phyloP scores from a whole-genome alignment of 768 basidiomycete species.

The Sporobolomyces phaffii region DNA sequence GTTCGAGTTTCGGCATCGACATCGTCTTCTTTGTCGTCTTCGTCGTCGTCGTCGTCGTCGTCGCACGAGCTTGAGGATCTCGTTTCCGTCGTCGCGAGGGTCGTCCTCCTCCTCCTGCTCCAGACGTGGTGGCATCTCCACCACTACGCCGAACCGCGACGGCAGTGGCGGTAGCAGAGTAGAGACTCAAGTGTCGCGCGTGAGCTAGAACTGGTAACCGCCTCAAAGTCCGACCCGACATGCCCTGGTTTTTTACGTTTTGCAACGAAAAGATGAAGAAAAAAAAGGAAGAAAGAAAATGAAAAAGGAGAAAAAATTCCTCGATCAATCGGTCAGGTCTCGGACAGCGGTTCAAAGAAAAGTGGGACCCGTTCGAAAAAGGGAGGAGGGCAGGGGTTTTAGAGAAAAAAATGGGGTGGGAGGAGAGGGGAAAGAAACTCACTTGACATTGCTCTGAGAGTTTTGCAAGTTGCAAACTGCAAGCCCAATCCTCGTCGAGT shows the following conservation, averaged over 20 bases:
- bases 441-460: constrained; percentile 78
- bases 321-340: too few relatives aligned
- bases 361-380: background rate
- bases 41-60: background rate
- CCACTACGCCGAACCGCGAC: too few relatives aligned
- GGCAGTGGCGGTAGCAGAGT: background rate
- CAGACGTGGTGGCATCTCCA: background rate
- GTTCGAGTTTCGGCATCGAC: constrained; percentile 49
- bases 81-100: too few relatives aligned
- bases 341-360: constrained; percentile 35
- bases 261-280: too few relatives aligned
- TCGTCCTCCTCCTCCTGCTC: too few relatives aligned
- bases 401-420: too few relatives aligned
- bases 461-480: constrained; percentile 20
- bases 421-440: constrained; percentile 46
- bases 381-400: background rate
- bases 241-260: too few relatives aligned
- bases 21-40: constrained; percentile 1
- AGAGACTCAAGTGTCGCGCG: constrained; percentile 62
- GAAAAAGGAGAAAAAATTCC: too few relatives aligned
- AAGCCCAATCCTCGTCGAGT: constrained; percentile 10
- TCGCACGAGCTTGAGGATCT: too few relatives aligned
- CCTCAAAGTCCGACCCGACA: constrained; percentile 87
- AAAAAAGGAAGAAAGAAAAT: too few relatives aligned
- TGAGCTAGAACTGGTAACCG: constrained; percentile 91